Conservation (phyloP, 2,329 filamentous ascomycete species). For the Didymella pomorum region DNA sequence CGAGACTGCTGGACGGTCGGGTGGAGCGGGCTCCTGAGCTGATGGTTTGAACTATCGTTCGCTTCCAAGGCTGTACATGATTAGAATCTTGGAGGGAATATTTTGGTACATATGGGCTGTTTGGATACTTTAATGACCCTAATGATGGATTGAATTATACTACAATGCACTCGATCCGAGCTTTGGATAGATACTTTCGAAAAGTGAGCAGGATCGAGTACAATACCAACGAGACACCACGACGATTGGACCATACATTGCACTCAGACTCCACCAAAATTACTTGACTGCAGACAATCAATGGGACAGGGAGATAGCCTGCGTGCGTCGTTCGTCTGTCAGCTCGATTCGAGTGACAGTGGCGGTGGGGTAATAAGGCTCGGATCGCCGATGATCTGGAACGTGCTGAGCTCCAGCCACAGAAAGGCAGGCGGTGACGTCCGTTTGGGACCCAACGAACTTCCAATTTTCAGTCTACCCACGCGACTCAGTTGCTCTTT, state of each 20-base stretch:
- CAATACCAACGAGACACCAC: too few species aligned
- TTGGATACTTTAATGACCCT: neutral
- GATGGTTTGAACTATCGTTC: conserved; percentile 11
- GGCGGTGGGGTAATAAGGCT: conserved; percentile 1
- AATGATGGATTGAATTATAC: neutral
- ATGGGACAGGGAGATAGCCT: too few species aligned
- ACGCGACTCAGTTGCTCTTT: conserved; percentile 9
- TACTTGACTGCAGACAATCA: too few species aligned
- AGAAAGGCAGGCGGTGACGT: conserved; percentile 18
- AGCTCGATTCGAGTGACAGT: conserved; percentile 5
- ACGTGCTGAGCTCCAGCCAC: conserved; percentile 16
- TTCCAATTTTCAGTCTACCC: conserved; percentile 12
- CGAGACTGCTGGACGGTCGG: conserved; percentile 27
- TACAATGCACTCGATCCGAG: too few species aligned
- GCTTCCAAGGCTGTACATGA: neutral
- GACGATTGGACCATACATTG: too few species aligned
- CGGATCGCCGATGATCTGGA: conserved; percentile 20
- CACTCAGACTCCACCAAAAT: too few species aligned
- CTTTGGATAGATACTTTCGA: too few species aligned
- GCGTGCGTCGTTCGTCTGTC: too few species aligned
- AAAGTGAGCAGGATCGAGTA: too few species aligned
- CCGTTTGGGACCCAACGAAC: conserved; percentile 11
- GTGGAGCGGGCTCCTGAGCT: conserved; percentile 7
- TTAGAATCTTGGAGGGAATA: too few species aligned
- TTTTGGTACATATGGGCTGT: neutral